Evolutionary conservation across 345 rosid genomes (phyloP).

Genomic region (Pelargonium nanum): DNA sequence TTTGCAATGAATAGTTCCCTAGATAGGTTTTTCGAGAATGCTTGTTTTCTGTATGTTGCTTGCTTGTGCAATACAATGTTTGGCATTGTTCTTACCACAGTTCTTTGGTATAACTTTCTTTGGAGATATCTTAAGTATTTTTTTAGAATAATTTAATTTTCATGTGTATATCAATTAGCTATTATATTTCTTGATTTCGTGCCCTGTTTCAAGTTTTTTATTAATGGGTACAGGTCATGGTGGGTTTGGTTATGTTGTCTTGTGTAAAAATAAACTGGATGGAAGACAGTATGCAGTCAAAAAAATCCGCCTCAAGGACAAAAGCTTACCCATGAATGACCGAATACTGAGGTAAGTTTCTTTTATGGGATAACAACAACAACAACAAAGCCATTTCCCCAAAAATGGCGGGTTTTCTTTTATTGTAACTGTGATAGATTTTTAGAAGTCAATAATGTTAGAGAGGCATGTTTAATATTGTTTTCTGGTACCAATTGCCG

Average conservation of each 20-base stretch:
- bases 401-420: no score
- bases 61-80: neutral
- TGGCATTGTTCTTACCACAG: neutral
- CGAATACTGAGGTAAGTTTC: conserved; percentile 73
- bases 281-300: conserved; percentile 97
- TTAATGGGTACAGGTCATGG: conserved; percentile 59
- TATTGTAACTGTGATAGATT: no score
- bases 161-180: neutral
- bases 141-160: neutral
- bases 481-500: no score
- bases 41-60: neutral
- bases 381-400: no score
- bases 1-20: neutral
- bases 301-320: conserved; percentile 88
- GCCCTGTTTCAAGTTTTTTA: neutral
- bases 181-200: neutral
- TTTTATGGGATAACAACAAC: no score
- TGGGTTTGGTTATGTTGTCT: conserved; percentile 85
- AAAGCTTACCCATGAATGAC: conserved; percentile 60
- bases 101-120: neutral
- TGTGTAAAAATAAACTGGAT: conserved; percentile 93
- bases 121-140: no score
- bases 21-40: neutral
- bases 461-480: no score
- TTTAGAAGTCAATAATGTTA: no score